Conservation (phyloP, 202 grass and related monocot species). For the Thinopyrum obtusiflorum region DNA sequence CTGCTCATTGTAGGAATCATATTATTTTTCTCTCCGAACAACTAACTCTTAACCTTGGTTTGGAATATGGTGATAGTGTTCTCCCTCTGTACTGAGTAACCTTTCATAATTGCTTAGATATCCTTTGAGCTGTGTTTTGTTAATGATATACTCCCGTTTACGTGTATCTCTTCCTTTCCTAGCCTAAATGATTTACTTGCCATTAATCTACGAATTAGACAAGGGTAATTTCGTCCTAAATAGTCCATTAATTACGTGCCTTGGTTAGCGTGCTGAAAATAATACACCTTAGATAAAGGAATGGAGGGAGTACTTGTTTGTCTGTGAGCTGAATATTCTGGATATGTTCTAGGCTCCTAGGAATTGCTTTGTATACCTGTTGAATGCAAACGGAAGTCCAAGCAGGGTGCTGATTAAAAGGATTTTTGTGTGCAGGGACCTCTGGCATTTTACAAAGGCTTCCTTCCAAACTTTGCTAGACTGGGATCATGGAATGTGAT, state of each 20-base stretch:
- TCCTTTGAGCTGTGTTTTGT: not conserved
- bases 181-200: too few relatives aligned
- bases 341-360: not conserved
- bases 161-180: too few relatives aligned
- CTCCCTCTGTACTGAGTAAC: not conserved
- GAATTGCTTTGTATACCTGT: not conserved
- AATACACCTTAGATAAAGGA: too few relatives aligned
- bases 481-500: conserved; percentile 98
- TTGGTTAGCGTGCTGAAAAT: too few relatives aligned
- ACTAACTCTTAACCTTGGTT: not conserved
- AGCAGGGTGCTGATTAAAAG: not conserved
- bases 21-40: not conserved
- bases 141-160: not conserved
- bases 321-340: not conserved
- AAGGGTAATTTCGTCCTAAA: too few relatives aligned
- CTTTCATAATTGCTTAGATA: not conserved
- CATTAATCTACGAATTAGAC: too few relatives aligned
- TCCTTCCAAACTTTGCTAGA: conserved; percentile 88
- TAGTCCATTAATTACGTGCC: too few relatives aligned
- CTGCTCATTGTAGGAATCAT: not conserved
- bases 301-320: too few relatives aligned
- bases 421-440: conserved; percentile 55
- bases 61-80: not conserved
- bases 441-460: conserved; percentile 88
- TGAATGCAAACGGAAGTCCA: not conserved